phyloP scores from a whole-genome alignment of 169 alveolate species.

The Eimeria praecox region DNA sequence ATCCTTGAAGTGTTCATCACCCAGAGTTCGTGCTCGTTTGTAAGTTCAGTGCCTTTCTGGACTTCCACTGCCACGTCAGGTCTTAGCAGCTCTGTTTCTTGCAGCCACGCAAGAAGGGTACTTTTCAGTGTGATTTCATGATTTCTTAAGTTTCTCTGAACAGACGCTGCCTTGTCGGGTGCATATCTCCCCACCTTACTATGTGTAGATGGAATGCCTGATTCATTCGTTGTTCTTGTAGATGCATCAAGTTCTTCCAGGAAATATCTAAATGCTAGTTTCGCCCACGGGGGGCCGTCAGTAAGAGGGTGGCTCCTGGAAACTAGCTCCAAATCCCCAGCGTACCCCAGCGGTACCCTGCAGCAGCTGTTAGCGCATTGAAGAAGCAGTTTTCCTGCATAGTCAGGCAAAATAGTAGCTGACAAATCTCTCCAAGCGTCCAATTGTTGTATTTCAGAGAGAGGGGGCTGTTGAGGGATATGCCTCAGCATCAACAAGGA shows the following conservation, averaged over 20 bases:
- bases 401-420: not conserved
- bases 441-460: not conserved
- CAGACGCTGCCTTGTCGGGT: not conserved
- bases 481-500: slow-evolving; percentile 41
- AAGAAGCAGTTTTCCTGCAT: slow-evolving; percentile 6
- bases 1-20: slow-evolving; percentile 4
- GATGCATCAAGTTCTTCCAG: slow-evolving; percentile 37
- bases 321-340: slow-evolving; percentile 50
- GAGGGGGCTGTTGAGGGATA: not conserved
- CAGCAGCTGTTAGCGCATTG: slow-evolving; percentile 73
- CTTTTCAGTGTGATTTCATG: not conserved
- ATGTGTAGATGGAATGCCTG: not conserved
- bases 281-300: slow-evolving; percentile 58
- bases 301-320: slow-evolving; percentile 5
- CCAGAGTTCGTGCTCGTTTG: slow-evolving; percentile 33
- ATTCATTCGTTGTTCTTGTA: not conserved
- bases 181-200: not conserved
- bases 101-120: slow-evolving; percentile 66
- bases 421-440: slow-evolving; percentile 1
- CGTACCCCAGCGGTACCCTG: slow-evolving; percentile 51
- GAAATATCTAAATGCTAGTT: slow-evolving; percentile 30
- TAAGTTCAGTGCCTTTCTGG: not conserved
- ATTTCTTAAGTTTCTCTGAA: not conserved
- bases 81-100: slow-evolving; percentile 10
- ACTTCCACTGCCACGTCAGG: slow-evolving; percentile 1